A percentile compares a stretch with the other conserved stretches of the same genome.
phyloP scores from a whole-genome alignment of 2,329 filamentous ascomycete genomes.

The Xylariaceae sp. region DNA sequence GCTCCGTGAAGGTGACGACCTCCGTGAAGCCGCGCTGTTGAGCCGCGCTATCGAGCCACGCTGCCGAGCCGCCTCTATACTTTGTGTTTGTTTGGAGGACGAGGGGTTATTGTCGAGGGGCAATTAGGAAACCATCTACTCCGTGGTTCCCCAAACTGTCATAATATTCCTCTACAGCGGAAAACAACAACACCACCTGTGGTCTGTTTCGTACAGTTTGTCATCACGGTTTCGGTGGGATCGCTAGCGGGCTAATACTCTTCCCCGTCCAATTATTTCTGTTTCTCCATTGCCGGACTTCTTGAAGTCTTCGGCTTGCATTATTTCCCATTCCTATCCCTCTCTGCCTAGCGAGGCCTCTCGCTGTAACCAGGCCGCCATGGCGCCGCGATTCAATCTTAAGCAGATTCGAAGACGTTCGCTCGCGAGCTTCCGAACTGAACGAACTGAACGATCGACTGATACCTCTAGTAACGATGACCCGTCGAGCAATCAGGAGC shows the following conservation, averaged over 20 bases:
- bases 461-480: constrained; percentile 67
- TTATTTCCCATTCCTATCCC: not conserved
- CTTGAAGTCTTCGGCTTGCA: not conserved
- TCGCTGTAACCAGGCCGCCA: constrained; percentile 2
- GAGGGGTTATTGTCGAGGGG: not conserved
- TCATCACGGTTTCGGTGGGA: not conserved
- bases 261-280: not conserved
- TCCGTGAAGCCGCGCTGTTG: not conserved
- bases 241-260: constrained; percentile 7
- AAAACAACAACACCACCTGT: not conserved
- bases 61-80: not conserved
- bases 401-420: constrained; percentile 80
- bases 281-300: not conserved
- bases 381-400: constrained; percentile 46
- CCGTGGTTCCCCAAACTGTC: not conserved
- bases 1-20: not conserved
- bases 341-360: not conserved
- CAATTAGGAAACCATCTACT: not conserved
- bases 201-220: not conserved
- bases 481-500: constrained; percentile 61
- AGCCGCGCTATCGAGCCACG: constrained; percentile 18
- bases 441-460: constrained; percentile 65
- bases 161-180: not conserved
- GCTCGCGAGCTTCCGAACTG: constrained; percentile 74
- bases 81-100: constrained; percentile 6